Evolutionary conservation across 2,329 filamentous ascomycete species (phyloP).

Genomic region (Colletotrichum limetticola): DNA sequence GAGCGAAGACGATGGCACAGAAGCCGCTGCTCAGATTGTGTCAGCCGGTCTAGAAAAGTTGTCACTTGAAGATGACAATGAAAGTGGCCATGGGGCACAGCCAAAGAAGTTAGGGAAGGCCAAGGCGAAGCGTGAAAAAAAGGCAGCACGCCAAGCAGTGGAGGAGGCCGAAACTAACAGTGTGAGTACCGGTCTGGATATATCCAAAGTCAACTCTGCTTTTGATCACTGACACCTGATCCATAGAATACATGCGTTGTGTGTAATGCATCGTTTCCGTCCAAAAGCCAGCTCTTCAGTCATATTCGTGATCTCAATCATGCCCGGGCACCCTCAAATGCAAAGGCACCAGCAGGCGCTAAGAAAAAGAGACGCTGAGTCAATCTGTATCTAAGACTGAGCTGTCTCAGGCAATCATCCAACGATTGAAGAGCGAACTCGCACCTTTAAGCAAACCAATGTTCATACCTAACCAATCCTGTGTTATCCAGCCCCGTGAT

Average conservation of each 20-base stretch:
- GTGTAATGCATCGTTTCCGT: constrained; percentile 62
- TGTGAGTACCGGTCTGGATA: constrained; percentile 44
- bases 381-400: neutral
- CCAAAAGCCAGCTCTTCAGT: constrained; percentile 77
- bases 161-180: constrained; percentile 44
- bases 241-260: constrained; percentile 55
- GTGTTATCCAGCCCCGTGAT: neutral
- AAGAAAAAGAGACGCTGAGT: constrained; percentile 52
- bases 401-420: neutral
- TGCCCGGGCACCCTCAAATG: constrained; percentile 56
- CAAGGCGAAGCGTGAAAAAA: constrained; percentile 62
- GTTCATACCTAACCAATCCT: neutral
- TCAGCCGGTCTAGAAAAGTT: neutral
- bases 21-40: neutral
- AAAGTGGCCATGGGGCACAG: neutral
- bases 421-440: neutral
- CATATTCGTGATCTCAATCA: constrained; percentile 77
- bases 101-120: constrained; percentile 61
- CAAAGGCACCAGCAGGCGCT: constrained; percentile 27
- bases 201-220: neutral
- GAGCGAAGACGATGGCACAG: neutral
- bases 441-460: neutral
- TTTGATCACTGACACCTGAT: neutral
- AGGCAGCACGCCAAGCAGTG: constrained; percentile 53
- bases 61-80: neutral